Conservation (phyloP, 179 eudicot species). For the Spinacia oleracea region DNA sequence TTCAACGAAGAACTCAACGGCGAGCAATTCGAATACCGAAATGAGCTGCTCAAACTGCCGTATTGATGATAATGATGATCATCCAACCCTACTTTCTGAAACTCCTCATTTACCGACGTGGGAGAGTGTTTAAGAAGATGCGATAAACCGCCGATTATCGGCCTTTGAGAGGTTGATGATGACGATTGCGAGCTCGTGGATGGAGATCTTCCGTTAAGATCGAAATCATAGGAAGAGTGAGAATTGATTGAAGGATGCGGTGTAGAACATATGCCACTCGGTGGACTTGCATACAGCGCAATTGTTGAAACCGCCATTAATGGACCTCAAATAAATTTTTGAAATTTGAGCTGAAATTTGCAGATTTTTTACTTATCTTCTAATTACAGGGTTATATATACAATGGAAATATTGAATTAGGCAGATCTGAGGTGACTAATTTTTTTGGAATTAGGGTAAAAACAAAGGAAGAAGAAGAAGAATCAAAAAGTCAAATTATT, state of each 20-base stretch:
- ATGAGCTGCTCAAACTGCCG: conserved; percentile 44
- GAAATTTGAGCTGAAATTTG: background rate
- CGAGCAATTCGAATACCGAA: conserved; percentile 43
- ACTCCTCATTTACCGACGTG: conserved; percentile 30
- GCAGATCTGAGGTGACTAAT: conserved; percentile 23
- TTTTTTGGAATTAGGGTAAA: conserved; percentile 18
- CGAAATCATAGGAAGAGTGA: conserved; percentile 59
- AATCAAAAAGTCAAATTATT: conserved; percentile 20
- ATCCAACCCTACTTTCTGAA: background rate
- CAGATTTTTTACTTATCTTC: background rate
- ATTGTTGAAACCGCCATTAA: conserved; percentile 78
- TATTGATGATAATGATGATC: conserved; percentile 16
- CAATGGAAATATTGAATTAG: background rate
- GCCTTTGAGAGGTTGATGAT: conserved; percentile 51
- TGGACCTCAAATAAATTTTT: background rate
- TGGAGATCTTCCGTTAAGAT: conserved; percentile 48
- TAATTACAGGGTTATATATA: background rate
- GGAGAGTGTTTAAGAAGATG: conserved; percentile 54
- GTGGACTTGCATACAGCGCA: conserved; percentile 74
- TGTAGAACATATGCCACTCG: conserved; percentile 59
- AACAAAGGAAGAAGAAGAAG: conserved; percentile 11
- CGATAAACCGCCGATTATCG: conserved; percentile 66
- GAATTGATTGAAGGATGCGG: conserved; percentile 59
- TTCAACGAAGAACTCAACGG: conserved; percentile 48
- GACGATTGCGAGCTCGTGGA: conserved; percentile 45